Base-by-base conservation (phyloP, 345 rosid genomes). In the Salix exigua region DNA sequence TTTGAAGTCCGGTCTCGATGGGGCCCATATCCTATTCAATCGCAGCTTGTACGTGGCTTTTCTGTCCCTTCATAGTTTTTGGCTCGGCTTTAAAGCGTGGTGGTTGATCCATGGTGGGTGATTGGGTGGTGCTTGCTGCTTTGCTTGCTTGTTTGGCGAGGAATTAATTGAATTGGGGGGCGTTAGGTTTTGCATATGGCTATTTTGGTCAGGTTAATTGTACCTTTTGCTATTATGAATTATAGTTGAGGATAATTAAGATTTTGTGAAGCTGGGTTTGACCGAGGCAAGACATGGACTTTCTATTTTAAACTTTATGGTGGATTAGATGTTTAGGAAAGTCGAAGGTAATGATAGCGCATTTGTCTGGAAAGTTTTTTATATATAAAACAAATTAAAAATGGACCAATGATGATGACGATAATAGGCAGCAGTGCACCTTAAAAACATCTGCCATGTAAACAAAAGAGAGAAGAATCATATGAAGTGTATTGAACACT, bases 21-120 rank as follows among this genome's bases (percentile, higher is more conserved):
- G 84, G 89, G 3, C 83, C 87, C 84, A 74, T 44, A 1, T 2
- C 80, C 55, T 74, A 74, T 87, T 78, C 87, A 84, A 78, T 86
- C 84, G 50, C 85, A 82, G 86, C 82, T 71, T 21, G 3, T 10
- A 55, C 26, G 42, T 61, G 44, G 7, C 50, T 65, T 71, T 23
- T 40, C 13, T 26, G 50, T 46, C 60, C 19, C 33, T 23, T 51
- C 11, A 33, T 16, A 9, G 8, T 37, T 8, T 5, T 42, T 53
- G 77, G 85, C 83, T 77, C 44, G 35, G 76, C 37, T 28, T 25
- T 6, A 12, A 21, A 2, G 31, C 35, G 23, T 14, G 44, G 58
- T 26, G 6, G 40, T 4, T 51, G 61, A 7, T 60, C 21, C 31
- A 6, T 33, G 26, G 65, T 55, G 42, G 67, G 23, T 66, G 53